Evolutionary conservation across 257 asterid species (phyloP).

Genomic region (Plantago elongata): DNA sequence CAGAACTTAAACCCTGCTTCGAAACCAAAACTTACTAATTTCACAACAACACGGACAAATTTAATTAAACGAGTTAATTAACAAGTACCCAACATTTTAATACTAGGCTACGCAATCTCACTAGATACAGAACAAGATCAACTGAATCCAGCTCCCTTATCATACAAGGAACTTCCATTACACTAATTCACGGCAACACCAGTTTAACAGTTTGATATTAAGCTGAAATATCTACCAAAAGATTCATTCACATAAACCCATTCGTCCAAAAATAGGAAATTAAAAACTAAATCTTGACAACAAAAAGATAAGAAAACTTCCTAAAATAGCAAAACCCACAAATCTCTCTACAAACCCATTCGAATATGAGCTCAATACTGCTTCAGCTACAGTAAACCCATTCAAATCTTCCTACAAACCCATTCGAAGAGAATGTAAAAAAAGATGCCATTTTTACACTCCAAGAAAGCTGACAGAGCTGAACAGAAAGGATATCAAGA

Average conservation of each 20-base stretch:
- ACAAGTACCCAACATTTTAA: background rate
- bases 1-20: too few species aligned
- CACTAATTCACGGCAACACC: background rate
- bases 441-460: conserved; percentile 7
- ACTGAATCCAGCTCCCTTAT: too few species aligned
- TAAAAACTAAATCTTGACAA: too few species aligned
- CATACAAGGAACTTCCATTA: background rate
- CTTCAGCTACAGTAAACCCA: background rate
- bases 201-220: too few species aligned
- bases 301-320: background rate
- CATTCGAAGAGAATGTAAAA: background rate
- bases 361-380: background rate
- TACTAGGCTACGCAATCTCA: background rate
- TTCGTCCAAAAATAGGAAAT: too few species aligned
- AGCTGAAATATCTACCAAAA: too few species aligned
- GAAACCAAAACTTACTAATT: background rate
- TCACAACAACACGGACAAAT: too few species aligned
- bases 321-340: background rate
- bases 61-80: background rate
- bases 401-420: background rate
- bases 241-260: too few species aligned
- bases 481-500: too few species aligned
- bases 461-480: conserved; percentile 1
- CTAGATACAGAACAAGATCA: too few species aligned
- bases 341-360: background rate